phyloP scores from a whole-genome alignment of 768 basidiomycete species.

The Dendrothele bispora region DNA sequence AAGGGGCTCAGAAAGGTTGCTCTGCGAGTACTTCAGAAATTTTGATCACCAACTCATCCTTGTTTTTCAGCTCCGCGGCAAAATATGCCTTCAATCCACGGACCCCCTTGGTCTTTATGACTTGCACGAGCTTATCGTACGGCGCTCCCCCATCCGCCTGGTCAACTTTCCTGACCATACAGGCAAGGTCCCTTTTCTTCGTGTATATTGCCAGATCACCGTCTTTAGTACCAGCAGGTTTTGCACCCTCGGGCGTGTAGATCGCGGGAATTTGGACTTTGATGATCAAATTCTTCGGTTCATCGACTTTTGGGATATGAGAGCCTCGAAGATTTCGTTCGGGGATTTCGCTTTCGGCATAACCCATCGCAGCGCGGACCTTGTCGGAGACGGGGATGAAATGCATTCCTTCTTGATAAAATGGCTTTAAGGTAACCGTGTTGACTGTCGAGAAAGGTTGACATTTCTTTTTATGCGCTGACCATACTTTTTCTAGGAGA shows the following conservation, averaged over 20 bases:
- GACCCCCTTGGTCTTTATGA: constrained; percentile 42
- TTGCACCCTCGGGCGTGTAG: constrained; percentile 2
- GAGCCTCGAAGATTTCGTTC: constrained; percentile 18
- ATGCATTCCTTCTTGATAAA: constrained; percentile 27
- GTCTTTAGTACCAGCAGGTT: constrained; percentile 3
- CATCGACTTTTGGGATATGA: constrained; percentile 20
- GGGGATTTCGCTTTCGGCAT: constrained; percentile 19
- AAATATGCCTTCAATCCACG: constrained; percentile 53
- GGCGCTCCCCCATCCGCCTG: constrained; percentile 19
- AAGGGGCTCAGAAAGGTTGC: constrained; percentile 58
- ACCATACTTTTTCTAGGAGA: constrained; percentile 54
- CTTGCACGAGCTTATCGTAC: constrained; percentile 41
- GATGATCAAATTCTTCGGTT: constrained; percentile 43
- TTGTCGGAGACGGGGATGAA: constrained; percentile 22
- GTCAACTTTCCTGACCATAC: constrained; percentile 34
- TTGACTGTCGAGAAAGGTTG: constrained; percentile 40
- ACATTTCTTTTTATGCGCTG: constrained; percentile 46
- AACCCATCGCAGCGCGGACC: constrained; percentile 26
- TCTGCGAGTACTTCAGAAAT: constrained; percentile 52
- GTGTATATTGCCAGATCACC: constrained; percentile 46
- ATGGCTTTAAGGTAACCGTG: constrained; percentile 48
- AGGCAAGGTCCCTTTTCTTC: constrained; percentile 54
- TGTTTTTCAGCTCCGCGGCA: constrained; percentile 46
- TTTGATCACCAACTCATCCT: constrained; percentile 50
- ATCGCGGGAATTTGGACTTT: constrained; percentile 52